phyloP scores from a whole-genome alignment of 2,329 filamentous ascomycete species.

The Achaetomium macrosporum region DNA sequence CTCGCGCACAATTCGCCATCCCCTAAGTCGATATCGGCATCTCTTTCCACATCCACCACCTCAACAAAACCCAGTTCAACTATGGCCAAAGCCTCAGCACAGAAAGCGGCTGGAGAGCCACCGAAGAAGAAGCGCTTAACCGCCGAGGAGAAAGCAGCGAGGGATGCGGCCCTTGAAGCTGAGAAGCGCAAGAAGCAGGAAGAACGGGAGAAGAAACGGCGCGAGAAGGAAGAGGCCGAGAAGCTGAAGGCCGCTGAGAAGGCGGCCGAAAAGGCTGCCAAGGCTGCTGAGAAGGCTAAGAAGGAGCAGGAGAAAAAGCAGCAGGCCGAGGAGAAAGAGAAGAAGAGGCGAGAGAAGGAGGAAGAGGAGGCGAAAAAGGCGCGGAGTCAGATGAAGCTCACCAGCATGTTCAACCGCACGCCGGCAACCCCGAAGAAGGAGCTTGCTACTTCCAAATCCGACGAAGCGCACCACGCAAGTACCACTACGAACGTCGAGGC shows the following conservation, averaged over 20 bases:
- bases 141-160: constrained; percentile 34
- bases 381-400: constrained; percentile 43
- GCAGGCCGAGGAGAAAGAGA: constrained; percentile 35
- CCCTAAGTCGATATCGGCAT: constrained; percentile 28
- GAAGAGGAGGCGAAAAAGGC: constrained; percentile 48
- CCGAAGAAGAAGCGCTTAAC: constrained; percentile 44
- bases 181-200: constrained; percentile 32
- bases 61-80: neutral
- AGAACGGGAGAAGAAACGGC: constrained; percentile 23
- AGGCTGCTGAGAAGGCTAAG: constrained; percentile 29
- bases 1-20: constrained; percentile 34
- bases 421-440: constrained; percentile 39
- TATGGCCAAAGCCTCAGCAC: constrained; percentile 11
- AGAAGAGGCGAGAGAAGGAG: constrained; percentile 46
- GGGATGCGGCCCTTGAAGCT: constrained; percentile 28
- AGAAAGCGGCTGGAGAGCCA: constrained; percentile 22
- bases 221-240: constrained; percentile 36
- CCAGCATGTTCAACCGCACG: constrained; percentile 39
- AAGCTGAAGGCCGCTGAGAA: constrained; percentile 28
- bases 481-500: constrained; percentile 27
- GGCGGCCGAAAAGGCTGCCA: constrained; percentile 27
- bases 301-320: constrained; percentile 22
- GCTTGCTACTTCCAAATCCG: constrained; percentile 26
- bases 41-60: constrained; percentile 1
- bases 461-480: constrained; percentile 21